Evolutionary conservation across 129 eudicot genomes (phyloP), one percentile per base, ranked within the genome.

Genomic region (Centaurea solstitialis): DNA sequence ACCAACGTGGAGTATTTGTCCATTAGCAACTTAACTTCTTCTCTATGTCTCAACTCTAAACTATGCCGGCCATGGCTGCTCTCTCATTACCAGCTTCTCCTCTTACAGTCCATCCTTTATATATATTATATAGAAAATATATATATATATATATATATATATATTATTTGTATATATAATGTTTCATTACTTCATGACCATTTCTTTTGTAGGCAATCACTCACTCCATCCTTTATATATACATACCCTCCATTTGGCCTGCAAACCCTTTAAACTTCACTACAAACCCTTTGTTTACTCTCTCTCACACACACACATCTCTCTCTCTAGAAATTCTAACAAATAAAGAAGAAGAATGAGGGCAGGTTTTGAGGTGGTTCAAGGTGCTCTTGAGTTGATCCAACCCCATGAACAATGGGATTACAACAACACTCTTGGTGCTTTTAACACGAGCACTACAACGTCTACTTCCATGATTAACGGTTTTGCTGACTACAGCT

Each of bases 11-110:
- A 72, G 79, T 76, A 69, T 76, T 88, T 88, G 93, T 86, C 82
- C 33, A n/a, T 71, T 85, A 41, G 87, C 82, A 59, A n/a, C 65
- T 87, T 40, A 83, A 47, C 91, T 72, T 82, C 74, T 35, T 86
- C 79, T 78, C 4, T 39, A 45, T 90, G 97, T 91, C 87, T 57
- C 40, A 23, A 87, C 89, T 84, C 87, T 65, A 80, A 64, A 85
- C 87, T 84, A 87, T 91, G 97, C 97, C 97, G 97, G 96, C 97
- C 92, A 76, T 74, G 74, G 79, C 72, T 73, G 74, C 80, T 53
- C 76, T 68, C 45, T 80, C 57, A n/a, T 40, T 72, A 70, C 78
- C 22, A 53, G 21, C 64, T 53, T 53, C 20, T 17, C 21, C n/a
- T 57, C 65, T n/a, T 57, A 57, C 65, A n/a, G 21, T 35, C 23